Conservation (phyloP, 345 rosid species). For the Acer saccharum region DNA sequence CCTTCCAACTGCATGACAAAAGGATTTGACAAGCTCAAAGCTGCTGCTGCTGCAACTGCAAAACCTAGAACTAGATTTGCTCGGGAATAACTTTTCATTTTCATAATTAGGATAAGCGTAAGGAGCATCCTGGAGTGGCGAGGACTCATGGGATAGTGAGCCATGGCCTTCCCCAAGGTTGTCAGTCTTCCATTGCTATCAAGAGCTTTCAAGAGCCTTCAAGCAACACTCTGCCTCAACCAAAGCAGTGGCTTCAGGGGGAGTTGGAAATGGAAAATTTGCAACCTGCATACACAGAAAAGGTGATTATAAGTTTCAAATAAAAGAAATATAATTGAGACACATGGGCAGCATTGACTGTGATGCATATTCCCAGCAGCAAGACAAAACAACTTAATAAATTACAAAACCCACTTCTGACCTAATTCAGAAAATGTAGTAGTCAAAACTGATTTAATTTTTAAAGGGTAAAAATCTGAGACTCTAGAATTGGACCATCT, state of each 20-base stretch:
- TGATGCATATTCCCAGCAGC: background rate
- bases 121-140: conserved; percentile 93
- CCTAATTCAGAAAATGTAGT: background rate
- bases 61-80: conserved; percentile 70
- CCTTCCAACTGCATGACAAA: conserved; percentile 61
- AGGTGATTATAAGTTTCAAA: background rate
- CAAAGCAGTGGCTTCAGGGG: conserved; percentile 65
- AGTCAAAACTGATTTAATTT: background rate
- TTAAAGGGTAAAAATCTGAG: background rate
- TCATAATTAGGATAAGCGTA: conserved; percentile 63
- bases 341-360: background rate
- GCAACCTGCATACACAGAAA: conserved; percentile 53
- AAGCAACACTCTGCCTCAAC: conserved; percentile 70
- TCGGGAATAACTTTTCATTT: conserved; percentile 39
- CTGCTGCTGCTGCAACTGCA: conserved; percentile 81
- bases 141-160: conserved; percentile 86
- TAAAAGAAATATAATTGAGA: background rate
- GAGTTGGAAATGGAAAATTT: conserved; percentile 93
- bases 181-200: conserved; percentile 64
- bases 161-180: conserved; percentile 81
- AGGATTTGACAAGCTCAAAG: conserved; percentile 75
- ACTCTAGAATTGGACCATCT: background rate
- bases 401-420: background rate
- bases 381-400: background rate
- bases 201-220: conserved; percentile 66